Evolutionary conservation across 805 yeast genomes (phyloP).

Genomic region (Myxozyma neotropica): DNA sequence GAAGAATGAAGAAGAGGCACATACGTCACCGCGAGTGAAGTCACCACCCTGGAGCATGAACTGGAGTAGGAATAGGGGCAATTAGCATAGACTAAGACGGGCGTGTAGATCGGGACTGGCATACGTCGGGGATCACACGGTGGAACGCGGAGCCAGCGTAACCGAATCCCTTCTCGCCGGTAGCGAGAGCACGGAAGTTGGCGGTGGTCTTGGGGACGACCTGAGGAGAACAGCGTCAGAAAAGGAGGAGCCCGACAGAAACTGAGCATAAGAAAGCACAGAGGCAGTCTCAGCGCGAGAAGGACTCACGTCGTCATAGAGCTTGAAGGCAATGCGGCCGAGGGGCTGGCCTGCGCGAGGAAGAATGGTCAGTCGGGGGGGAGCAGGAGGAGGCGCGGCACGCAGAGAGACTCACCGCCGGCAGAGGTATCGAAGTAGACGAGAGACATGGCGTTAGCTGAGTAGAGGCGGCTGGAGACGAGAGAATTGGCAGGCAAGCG

Average conservation of each 20-base stretch:
- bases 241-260: no score
- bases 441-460: slow-evolving; percentile 53
- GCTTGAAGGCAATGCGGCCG: slow-evolving; percentile 84
- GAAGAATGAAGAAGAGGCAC: background rate
- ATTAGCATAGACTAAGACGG: background rate
- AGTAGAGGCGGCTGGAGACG: background rate
- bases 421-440: slow-evolving; percentile 84
- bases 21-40: slow-evolving; percentile 68
- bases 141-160: slow-evolving; percentile 79
- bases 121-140: slow-evolving; percentile 59
- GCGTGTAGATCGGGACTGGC: background rate
- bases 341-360: slow-evolving; percentile 61
- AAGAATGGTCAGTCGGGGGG: slow-evolving; percentile 7
- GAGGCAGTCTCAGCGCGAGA: no score
- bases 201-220: slow-evolving; percentile 81
- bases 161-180: slow-evolving; percentile 81
- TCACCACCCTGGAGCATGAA: slow-evolving; percentile 98
- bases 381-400: no score
- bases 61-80: slow-evolving; percentile 54
- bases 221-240: slow-evolving; percentile 55
- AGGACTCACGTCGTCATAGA: slow-evolving; percentile 84
- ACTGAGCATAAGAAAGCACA: no score
- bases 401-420: slow-evolving; percentile 52
- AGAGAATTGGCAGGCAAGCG: slow-evolving; percentile 4
- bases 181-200: slow-evolving; percentile 83